Evolutionary conservation across 768 basidiomycete species (phyloP), one percentile per base, ranked within the genome.

Genomic region (Pleurotus tuber-regium): DNA sequence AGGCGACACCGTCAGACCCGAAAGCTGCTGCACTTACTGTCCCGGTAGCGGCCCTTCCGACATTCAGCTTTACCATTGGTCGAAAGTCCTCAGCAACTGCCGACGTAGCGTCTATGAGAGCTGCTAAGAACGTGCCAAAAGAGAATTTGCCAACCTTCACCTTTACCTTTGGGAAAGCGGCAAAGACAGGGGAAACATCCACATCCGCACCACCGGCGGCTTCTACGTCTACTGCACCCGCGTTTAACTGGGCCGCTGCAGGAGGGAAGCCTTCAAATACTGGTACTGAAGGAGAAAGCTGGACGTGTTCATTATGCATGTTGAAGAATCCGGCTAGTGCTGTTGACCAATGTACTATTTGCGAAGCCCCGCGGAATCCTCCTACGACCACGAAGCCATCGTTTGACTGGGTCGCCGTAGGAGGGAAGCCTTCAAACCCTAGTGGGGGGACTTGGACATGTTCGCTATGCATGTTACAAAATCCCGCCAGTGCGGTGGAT

Each of bases 331-430:
- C 73, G 16, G 68, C 70, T 16, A 65, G 66, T 33, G 75, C 67
- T 16, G 58, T 57, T 19, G 72, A 69, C 6, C 77, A 82, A 58
- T 86, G 84, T 61, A 63, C 61, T 2, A 44, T 79, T 38, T 86
- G 83, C 54, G 80, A 82, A 9, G 47, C 69, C 35, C 46, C 46
- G 31, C 30, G 23, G 31, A n/a, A n/a, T n/a, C n/a, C n/a, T n/a
- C n/a, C n/a, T n/a, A n/a, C n/a, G n/a, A n/a, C n/a, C n/a, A n/a
- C n/a, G n/a, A n/a, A n/a, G n/a, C n/a, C n/a, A n/a, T n/a, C n/a
- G n/a, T 87, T 87, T 57, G 71, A 86, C 58, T 87, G 81, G 78
- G 70, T 74, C 1, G 83, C 81, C 9, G 82, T 82, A 1, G 85
- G 83, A 2, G 62, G 79, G 49, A 83, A 78, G 54, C 63, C 73